Conservation (phyloP, 2,329 filamentous ascomycete species). For the Fusarium sp. region DNA sequence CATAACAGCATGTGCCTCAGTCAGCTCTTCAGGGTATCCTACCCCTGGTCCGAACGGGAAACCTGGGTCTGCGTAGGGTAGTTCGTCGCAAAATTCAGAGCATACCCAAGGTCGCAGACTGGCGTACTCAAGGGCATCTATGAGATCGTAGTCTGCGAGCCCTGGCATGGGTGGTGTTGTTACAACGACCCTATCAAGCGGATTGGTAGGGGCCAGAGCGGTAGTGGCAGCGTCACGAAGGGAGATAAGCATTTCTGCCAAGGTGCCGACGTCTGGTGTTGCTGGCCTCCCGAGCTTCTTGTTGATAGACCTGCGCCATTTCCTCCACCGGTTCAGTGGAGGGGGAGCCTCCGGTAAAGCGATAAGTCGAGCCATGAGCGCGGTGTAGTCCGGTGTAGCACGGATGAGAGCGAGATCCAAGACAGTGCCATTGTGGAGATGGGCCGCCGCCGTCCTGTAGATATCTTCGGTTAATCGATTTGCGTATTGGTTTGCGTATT, state of each 20-base stretch:
- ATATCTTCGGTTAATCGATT: neutral
- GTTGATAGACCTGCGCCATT: slow-evolving; percentile 3
- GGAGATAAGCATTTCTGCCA: neutral
- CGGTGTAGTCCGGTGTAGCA: neutral
- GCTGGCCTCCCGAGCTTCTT: slow-evolving; percentile 18
- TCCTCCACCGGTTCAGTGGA: neutral
- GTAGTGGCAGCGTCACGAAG: neutral
- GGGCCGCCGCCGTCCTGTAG: neutral
- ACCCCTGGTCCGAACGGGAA: neutral
- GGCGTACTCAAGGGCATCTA: neutral
- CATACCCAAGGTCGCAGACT: neutral
- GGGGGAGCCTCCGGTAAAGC: neutral
- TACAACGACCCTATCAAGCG: neutral
- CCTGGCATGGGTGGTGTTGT: neutral
- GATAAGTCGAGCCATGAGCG: slow-evolving; percentile 7
- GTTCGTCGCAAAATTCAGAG: neutral
- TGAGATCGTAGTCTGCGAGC: neutral
- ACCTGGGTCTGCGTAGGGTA: neutral
- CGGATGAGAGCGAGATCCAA: neutral
- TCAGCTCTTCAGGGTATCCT: neutral
- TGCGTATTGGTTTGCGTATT: too few relatives aligned
- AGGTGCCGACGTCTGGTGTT: neutral
- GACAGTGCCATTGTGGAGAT: neutral
- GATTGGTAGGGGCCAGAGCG: neutral
- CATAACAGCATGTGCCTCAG: slow-evolving; percentile 7